Evolutionary conservation across 225 moss, liverwort and hornwort genomes (phyloP), one percentile per base, ranked within the genome.

Genomic region (Polytrichum commune): DNA sequence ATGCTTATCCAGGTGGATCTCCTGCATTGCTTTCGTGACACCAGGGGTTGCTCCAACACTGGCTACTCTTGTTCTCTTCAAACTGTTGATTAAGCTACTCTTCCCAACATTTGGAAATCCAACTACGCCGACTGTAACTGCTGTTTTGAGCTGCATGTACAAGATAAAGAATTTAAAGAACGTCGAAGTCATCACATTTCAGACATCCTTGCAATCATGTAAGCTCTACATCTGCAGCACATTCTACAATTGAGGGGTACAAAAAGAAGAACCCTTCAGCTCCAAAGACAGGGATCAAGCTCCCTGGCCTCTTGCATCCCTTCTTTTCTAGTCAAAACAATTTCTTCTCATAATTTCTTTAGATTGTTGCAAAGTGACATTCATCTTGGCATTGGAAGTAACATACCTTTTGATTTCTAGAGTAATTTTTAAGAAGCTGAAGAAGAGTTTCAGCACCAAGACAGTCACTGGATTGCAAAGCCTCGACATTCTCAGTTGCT

Each of bases 101-200:
- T 93, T 96, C 3, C 96, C 96, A 69, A 96, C 96, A 78, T 96
- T 96, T 27, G 93, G 96, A 57, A 83, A 93, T 18, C 96, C 96
- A 80, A 96, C 93, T 9, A 93, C 83, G 46, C 93, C 96, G 64
- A 92, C 92, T 69, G 90, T 76, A 30, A 93, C 77, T 27, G 90
- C 83, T 67, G 87, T 79, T 87, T 92, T 92, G 72, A 86, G 83
- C 96, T 96, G 86, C 79, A 80, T 6, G 72, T 23, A 9, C 58
- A 80, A 70, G 5, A 56, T 58, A 3, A 46, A 46, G 16, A 13
- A 4, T 13, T 46, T 46, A 16, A 13, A 46, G 16, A 46, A 46
- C 16, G 13, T 46, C 46, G 16, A 46, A 46, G 46, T 13, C 46
- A 16, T 4, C 4, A 46, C 3, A 46, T 13, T 16, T 46, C 46